phyloP scores from a whole-genome alignment of 306 rosid species.

The Psophocarpus tetragonolobus region DNA sequence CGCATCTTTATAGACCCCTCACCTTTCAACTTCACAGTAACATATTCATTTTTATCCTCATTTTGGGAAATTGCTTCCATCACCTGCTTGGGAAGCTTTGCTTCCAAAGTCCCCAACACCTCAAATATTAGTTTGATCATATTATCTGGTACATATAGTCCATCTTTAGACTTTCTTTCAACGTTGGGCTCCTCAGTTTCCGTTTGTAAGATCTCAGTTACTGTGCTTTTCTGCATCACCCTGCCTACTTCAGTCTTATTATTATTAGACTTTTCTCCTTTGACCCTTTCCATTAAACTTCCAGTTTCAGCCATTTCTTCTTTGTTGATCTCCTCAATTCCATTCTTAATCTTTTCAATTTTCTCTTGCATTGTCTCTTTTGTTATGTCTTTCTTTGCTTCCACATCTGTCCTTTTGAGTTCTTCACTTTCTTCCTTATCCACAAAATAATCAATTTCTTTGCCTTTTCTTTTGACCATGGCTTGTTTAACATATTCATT shows the following conservation, averaged over 20 bases:
- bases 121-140: conserved; percentile 8
- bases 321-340: background rate
- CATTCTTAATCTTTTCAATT: too few relatives aligned
- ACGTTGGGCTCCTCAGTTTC: conserved; percentile 1
- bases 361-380: background rate
- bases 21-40: conserved; percentile 4
- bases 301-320: conserved; percentile 10
- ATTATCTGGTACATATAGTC: background rate
- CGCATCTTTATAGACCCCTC: conserved; percentile 10
- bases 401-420: background rate
- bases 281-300: background rate
- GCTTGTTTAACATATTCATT: background rate
- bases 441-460: background rate
- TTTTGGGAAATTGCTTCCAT: background rate
- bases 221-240: background rate
- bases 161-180: conserved; percentile 4
- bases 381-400: background rate
- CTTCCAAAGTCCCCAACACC: background rate
- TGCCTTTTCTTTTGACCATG: background rate
- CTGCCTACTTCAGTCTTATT: background rate
- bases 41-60: background rate
- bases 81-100: conserved; percentile 5
- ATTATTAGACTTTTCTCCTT: conserved; percentile 11
- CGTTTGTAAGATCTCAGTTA: background rate
- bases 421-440: background rate